A percentile compares a stretch with the other conserved stretches of the same genome.
phyloP scores from a whole-genome alignment of 2,329 filamentous ascomycete species.

The Erysiphe neolycopersici region DNA sequence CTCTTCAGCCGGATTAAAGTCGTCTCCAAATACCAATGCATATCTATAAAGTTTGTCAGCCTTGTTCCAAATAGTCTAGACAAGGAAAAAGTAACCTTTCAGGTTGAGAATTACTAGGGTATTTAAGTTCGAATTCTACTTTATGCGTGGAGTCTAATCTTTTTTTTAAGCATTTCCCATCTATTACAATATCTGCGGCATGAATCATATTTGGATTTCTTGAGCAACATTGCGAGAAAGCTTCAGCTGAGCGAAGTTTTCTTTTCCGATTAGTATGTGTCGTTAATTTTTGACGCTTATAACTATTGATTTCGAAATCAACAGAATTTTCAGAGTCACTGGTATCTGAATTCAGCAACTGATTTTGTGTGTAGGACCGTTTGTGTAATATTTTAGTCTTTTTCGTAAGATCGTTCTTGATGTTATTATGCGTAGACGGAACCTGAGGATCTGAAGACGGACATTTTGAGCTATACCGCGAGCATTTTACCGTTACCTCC shows the following conservation, averaged over 20 bases:
- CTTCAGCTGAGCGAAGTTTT: conserved; percentile 7
- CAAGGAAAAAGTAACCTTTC: conserved; percentile 27
- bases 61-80: not conserved
- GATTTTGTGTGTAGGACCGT: conserved; percentile 4
- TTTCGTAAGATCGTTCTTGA: conserved; percentile 1
- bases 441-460: conserved; percentile 1
- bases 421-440: conserved; percentile 1
- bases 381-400: conserved; percentile 6
- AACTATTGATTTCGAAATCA: conserved; percentile 1
- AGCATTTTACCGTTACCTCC: not conserved
- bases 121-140: conserved; percentile 38
- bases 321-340: conserved; percentile 1
- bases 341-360: conserved; percentile 4
- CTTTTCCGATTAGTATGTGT: conserved; percentile 7
- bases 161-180: conserved; percentile 21
- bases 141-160: conserved; percentile 16
- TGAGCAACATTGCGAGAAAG: conserved; percentile 7
- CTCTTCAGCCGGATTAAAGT: conserved; percentile 52
- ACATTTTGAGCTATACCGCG: not conserved
- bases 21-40: conserved; percentile 50
- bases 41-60: conserved; percentile 21
- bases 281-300: conserved; percentile 7
- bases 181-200: conserved; percentile 27
- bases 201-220: conserved; percentile 22
- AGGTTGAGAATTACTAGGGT: conserved; percentile 45